Conservation (phyloP, 2,329 filamentous ascomycete species). For the Epichloe amarillans region DNA sequence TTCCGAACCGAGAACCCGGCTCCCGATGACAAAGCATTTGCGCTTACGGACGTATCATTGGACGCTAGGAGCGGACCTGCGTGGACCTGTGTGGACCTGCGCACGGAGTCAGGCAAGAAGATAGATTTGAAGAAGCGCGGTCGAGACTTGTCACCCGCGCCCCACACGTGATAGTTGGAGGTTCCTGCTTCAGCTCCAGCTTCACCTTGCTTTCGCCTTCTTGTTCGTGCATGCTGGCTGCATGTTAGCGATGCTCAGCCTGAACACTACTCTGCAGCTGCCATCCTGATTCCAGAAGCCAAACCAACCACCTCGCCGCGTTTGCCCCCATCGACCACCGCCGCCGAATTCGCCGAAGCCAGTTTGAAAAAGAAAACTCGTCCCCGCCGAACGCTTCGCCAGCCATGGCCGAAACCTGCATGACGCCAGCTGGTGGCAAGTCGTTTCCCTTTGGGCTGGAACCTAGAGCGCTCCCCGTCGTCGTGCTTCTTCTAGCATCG, state of each 20-base stretch:
- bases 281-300: neutral
- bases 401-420: constrained; percentile 17
- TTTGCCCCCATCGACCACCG: neutral
- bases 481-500: constrained; percentile 11
- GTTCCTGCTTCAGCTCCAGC: too few relatives aligned
- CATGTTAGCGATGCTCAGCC: neutral
- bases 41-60: too few relatives aligned
- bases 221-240: neutral
- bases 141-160: neutral
- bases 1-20: too few relatives aligned
- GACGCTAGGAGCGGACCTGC: too few relatives aligned
- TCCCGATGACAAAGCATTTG: too few relatives aligned
- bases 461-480: constrained; percentile 13
- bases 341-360: neutral
- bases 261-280: neutral
- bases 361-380: neutral
- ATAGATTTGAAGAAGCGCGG: too few relatives aligned
- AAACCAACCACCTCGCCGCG: neutral
- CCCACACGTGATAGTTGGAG: neutral
- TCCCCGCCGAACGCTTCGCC: neutral
- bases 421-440: constrained; percentile 14
- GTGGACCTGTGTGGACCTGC: too few relatives aligned
- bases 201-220: neutral
- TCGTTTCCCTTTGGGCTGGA: constrained; percentile 18
- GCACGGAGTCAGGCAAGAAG: too few relatives aligned